A percentile compares a stretch with the other conserved stretches of the same genome.
These are phyloP conservation scores for Moesziomyces globuligerus DNA, from an alignment of 1,284 basidiomycete genomes.

Conservation along the genomic window DNA sequence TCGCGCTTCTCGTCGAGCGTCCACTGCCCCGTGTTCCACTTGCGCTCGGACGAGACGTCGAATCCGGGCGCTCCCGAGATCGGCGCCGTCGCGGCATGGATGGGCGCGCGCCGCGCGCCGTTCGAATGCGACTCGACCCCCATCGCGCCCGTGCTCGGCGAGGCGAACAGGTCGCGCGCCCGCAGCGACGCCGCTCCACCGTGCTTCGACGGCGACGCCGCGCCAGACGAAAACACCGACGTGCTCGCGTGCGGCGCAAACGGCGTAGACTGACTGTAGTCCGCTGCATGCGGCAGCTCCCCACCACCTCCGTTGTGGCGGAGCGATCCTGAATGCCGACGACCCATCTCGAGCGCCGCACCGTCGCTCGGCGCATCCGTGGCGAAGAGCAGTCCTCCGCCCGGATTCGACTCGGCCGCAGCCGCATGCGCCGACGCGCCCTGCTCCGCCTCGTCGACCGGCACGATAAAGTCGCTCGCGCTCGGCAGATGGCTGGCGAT, in stretches of 20 bases:
- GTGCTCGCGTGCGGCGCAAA: conserved; percentile 15
- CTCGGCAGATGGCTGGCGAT: conserved; percentile 48
- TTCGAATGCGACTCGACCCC: not conserved
- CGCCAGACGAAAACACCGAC: conserved; percentile 30
- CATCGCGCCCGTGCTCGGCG: conserved; percentile 4
- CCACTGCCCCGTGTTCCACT: conserved; percentile 65
- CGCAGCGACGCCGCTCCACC: conserved; percentile 18
- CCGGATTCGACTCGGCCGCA: conserved; percentile 20
- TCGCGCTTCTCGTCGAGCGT: conserved; percentile 42
- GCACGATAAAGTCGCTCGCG: conserved; percentile 51
- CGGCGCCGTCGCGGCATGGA: conserved; percentile 29
- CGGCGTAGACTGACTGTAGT: conserved; percentile 42
- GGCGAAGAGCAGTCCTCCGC: conserved; percentile 40
- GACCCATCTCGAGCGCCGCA: not conserved
- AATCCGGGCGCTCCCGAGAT: conserved; percentile 64
- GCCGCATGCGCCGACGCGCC: conserved; percentile 2
- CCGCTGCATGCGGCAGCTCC: conserved; percentile 31
- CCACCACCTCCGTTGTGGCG: conserved; percentile 6
- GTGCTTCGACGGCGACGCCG: conserved; percentile 10
- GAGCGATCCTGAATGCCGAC: conserved; percentile 4
- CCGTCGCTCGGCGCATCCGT: conserved; percentile 7
- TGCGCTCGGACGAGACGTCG: conserved; percentile 35
- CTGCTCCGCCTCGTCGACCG: conserved; percentile 28
- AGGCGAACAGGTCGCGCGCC: conserved; percentile 31
- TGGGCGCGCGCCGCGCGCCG: conserved; percentile 21